Base-by-base conservation (phyloP, 441 rosid species). In the Daphne laureola region DNA sequence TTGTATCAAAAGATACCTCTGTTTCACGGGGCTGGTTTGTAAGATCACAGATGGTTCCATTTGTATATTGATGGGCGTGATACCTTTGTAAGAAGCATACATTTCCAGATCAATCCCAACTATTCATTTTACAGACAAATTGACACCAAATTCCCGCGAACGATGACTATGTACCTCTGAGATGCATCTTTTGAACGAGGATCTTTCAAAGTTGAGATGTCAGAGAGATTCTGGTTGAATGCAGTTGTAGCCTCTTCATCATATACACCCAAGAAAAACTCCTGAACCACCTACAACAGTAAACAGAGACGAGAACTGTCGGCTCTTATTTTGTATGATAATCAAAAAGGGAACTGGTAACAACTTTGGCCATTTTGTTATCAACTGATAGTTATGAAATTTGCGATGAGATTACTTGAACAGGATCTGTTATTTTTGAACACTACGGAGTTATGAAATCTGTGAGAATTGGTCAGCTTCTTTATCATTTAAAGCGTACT, bases 1-100 rank as follows among this genome's bases (percentile, higher is more conserved):
- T 21, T 55, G n/a, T 15, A 18, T 53, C 43, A 61, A 51, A 35
- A 49, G 23, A 49, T 73, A 84, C 98, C 88, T 92, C 98, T 35
- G 94, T 86, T 69, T 84, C 88, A 12, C 98, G 90, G 18, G 93
- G 92, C 51, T 73, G 72, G 63, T 78, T 79, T 45, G 96, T 86
- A 64, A 92, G 98, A 72, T 92, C 97, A 51, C 98, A 92, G 11
- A 46, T 27, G 13, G 97, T 92, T 54, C 98, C 98, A 49, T 86
- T 89, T 43, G 81, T 86, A 56, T 70, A 89, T 41, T 70, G 83
- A 71, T 92, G 97, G 56, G 98, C 80, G 59, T 86, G 95, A 73
- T 91, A 89, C 79, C 98, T 92, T 55, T 52, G 58, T 17, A 51
- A 62, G 46, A 44, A 57, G 56, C 21, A 26, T 60, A 38, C 0